phyloP scores from a whole-genome alignment of 208 protist species.

The Crithidia thermophila region DNA sequence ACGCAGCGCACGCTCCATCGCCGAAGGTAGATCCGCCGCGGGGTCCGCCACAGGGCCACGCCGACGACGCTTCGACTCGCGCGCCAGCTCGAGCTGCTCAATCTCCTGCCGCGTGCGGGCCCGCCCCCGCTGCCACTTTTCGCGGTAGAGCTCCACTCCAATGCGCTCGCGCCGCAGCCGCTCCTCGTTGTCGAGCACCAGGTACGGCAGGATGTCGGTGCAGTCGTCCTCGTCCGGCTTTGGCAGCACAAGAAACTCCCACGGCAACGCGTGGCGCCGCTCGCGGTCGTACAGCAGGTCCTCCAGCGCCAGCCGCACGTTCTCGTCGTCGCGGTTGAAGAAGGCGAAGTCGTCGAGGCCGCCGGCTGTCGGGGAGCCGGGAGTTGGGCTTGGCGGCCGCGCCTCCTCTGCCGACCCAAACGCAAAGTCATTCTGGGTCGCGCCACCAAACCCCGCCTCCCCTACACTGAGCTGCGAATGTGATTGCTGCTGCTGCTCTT shows the following conservation, averaged over 20 bases:
- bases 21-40: constrained; percentile 45
- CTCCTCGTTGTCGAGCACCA: constrained; percentile 88
- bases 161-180: constrained; percentile 74
- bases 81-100: constrained; percentile 48
- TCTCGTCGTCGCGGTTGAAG: constrained; percentile 27
- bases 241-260: constrained; percentile 85
- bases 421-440: constrained; percentile 34
- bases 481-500: background rate
- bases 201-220: constrained; percentile 68
- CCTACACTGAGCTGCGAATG: too few relatives aligned
- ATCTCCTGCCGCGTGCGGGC: constrained; percentile 79
- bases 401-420: background rate
- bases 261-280: constrained; percentile 76
- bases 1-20: constrained; percentile 68
- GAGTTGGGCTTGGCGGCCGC: constrained; percentile 20
- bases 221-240: constrained; percentile 52
- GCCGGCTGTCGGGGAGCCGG: constrained; percentile 8
- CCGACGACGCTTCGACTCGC: constrained; percentile 52
- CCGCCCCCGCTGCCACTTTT: constrained; percentile 69
- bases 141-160: constrained; percentile 67
- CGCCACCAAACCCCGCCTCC: too few relatives aligned
- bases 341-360: background rate
- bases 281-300: constrained; percentile 71
- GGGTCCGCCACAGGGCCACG: constrained; percentile 47
- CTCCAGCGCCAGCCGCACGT: constrained; percentile 35